Evolutionary conservation across 2,329 filamentous ascomycete species (phyloP).

Genomic region (Fusarium clavum): DNA sequence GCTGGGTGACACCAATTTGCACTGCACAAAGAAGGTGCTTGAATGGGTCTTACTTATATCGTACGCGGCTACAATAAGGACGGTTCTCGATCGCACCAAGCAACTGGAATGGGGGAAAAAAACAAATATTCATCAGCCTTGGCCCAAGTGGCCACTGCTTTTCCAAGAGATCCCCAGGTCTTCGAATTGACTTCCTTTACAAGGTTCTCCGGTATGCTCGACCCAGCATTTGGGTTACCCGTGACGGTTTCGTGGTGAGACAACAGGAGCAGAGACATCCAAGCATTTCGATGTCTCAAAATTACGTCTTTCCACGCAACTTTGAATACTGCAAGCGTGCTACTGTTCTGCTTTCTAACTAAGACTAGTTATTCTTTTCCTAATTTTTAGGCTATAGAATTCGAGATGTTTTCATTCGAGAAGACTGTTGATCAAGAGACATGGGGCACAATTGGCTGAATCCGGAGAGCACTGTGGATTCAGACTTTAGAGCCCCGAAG

Average conservation of each 20-base stretch:
- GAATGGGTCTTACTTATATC: constrained; percentile 1
- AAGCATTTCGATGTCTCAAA: not conserved
- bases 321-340: not conserved
- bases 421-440: not conserved
- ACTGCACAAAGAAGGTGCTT: not conserved
- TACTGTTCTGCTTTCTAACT: not conserved
- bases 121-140: constrained; percentile 21
- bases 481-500: constrained; percentile 22
- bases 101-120: constrained; percentile 26
- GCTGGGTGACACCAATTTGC: not conserved
- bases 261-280: constrained; percentile 12
- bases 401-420: constrained; percentile 4
- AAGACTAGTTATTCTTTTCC: not conserved
- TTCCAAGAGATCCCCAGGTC: constrained; percentile 9
- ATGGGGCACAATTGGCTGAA: constrained; percentile 42
- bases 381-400: not conserved
- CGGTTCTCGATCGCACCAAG: constrained; percentile 9
- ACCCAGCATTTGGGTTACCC: constrained; percentile 12
- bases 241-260: constrained; percentile 17
- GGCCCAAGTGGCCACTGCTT: constrained; percentile 21
- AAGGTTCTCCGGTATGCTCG: constrained; percentile 23
- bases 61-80: constrained; percentile 5
- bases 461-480: constrained; percentile 41
- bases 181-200: constrained; percentile 32
- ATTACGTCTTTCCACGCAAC: not conserved